Conservation (phyloP, 306 rosid genomes). For the Fragaria nilgerrensis region DNA sequence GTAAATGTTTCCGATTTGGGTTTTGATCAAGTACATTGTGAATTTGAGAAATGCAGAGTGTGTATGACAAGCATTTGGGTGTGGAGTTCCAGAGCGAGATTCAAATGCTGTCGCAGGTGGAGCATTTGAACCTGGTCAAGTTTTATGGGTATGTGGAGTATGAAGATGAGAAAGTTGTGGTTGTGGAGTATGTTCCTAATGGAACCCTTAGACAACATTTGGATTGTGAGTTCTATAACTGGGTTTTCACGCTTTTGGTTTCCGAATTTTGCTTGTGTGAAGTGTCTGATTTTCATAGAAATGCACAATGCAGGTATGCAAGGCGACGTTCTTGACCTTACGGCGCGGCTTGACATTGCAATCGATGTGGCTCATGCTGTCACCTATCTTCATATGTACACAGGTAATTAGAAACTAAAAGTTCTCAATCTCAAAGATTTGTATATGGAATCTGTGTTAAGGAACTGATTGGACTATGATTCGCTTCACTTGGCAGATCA, state of each 20-base stretch:
- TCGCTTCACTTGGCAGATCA: constrained; percentile 54
- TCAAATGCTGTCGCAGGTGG: constrained; percentile 73
- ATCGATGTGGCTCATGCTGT: constrained; percentile 94
- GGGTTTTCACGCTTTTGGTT: not conserved
- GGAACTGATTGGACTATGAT: constrained; percentile 21
- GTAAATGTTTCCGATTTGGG: constrained; percentile 2
- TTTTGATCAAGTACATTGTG: constrained; percentile 16
- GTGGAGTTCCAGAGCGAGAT: constrained; percentile 85
- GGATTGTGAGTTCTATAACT: constrained; percentile 64
- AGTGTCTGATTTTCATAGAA: constrained; percentile 21
- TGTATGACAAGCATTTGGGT: constrained; percentile 75
- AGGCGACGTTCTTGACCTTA: constrained; percentile 67
- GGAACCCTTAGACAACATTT: constrained; percentile 93
- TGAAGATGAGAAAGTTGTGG: constrained; percentile 66
- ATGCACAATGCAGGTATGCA: constrained; percentile 54
- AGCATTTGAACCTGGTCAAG: constrained; percentile 84
- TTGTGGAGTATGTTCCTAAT: constrained; percentile 89
- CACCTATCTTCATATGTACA: constrained; percentile 95
- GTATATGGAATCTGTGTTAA: constrained; percentile 7
- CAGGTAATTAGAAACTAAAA: constrained; percentile 46
- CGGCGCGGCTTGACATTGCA: constrained; percentile 78
- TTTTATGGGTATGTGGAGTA: constrained; percentile 76
- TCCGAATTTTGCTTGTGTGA: not conserved
- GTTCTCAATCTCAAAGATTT: constrained; percentile 6
- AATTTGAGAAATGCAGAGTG: constrained; percentile 46